Conservation (phyloP, 345 rosid genomes). For the Heritiera fomes region DNA sequence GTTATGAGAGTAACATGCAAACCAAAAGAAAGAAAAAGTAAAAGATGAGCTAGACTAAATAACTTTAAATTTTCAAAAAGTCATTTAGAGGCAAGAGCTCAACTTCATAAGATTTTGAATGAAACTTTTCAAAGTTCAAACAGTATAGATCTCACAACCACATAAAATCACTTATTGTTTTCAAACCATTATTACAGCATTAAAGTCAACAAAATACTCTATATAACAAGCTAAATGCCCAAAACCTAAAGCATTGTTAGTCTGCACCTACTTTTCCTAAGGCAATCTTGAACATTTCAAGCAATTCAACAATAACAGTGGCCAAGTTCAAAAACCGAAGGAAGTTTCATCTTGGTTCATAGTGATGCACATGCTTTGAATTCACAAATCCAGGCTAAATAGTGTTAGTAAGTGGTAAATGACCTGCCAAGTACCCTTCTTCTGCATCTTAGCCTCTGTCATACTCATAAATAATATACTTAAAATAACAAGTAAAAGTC, state of each 20-base stretch:
- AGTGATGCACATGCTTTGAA: background rate
- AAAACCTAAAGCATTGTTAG: background rate
- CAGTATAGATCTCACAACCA: background rate
- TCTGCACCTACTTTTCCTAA: background rate
- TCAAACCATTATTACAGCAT: background rate
- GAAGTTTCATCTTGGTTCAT: background rate
- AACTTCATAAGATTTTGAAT: background rate
- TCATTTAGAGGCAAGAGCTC: background rate
- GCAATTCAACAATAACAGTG: background rate
- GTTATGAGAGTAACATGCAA: background rate
- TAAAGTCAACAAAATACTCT: background rate
- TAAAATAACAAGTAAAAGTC: background rate
- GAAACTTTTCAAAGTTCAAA: background rate
- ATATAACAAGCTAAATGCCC: background rate
- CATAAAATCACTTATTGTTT: background rate
- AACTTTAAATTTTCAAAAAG: background rate
- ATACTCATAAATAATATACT: background rate
- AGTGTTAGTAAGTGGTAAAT: background rate
- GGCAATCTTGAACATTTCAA: conserved; percentile 12
- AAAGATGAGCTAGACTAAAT: background rate
- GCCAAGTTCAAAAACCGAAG: background rate
- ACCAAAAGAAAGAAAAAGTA: background rate
- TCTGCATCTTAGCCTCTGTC: background rate
- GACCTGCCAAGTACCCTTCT: background rate
- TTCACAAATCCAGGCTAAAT: background rate